Evolutionary conservation across 345 rosid species (phyloP).

Genomic region (Rhizophora apiculata): DNA sequence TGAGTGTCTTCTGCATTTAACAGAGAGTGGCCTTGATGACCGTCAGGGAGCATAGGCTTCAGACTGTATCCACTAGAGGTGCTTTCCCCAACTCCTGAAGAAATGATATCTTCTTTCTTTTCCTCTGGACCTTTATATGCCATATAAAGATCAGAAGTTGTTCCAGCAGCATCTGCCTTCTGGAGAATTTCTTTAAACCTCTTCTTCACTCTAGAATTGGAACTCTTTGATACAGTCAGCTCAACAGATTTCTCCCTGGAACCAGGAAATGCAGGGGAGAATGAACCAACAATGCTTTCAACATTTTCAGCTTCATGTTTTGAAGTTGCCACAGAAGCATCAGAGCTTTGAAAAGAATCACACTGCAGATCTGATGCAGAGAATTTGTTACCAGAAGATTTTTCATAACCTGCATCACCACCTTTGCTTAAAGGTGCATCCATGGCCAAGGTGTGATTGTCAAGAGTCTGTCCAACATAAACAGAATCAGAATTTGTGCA

Average conservation of each 20-base stretch:
- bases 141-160: slow-evolving; percentile 72
- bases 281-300: slow-evolving; percentile 35
- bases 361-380: slow-evolving; percentile 26
- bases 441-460: slow-evolving; percentile 13
- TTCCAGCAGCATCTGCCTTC: slow-evolving; percentile 95
- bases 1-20: slow-evolving; percentile 33
- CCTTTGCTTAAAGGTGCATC: slow-evolving; percentile 20
- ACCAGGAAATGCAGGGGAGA: slow-evolving; percentile 28
- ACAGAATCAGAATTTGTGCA: slow-evolving; percentile 33
- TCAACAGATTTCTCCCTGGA: slow-evolving; percentile 56
- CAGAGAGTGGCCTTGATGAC: slow-evolving; percentile 24
- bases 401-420: slow-evolving; percentile 3
- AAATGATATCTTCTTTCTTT: slow-evolving; percentile 44
- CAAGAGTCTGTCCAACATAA: slow-evolving; percentile 23
- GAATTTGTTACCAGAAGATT: slow-evolving; percentile 14
- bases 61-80: slow-evolving; percentile 25
- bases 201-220: slow-evolving; percentile 40
- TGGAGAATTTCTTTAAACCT: slow-evolving; percentile 63
- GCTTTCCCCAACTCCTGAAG: slow-evolving; percentile 34
- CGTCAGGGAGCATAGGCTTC: slow-evolving; percentile 36
- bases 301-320: slow-evolving; percentile 31
- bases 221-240: slow-evolving; percentile 43
- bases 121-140: slow-evolving; percentile 94
- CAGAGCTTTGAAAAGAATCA: slow-evolving; percentile 24
- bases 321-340: slow-evolving; percentile 29